Evolutionary conservation across 192 early-diverging fungal genomes (phyloP), one percentile per base, ranked within the genome.

Genomic region (Mortierella claussenii): DNA sequence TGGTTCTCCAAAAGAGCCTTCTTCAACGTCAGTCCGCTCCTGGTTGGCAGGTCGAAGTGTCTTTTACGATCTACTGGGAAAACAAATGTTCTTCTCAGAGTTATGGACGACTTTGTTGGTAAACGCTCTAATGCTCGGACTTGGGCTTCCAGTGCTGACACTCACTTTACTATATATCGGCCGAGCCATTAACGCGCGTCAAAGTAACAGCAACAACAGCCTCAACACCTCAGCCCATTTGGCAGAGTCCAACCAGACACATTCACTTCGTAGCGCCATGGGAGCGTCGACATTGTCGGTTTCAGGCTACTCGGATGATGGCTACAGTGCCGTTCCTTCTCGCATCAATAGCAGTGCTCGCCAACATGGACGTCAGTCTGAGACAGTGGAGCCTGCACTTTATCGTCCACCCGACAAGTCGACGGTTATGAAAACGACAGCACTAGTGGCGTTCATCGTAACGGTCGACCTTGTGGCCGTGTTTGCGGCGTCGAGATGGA

Each of bases 21-120:
- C 51, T 1, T 54, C 56, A 9, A 2, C 50, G 27, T 53, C 61
- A 10, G 48, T 61, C 8, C 56, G 53, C 3, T 26, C 53, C 1
- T 67, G 56, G 56, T 55, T 76, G 15, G 34, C 57, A 30, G 73
- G 73, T n/a, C 66, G 62, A 53, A 48, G 58, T 20, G 58, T 76
- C 13, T 76, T 62, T 31, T 76, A 56, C 23, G 73, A 76, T 31
- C n/a, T 76, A 12, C 52, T 76, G 17, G 73, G 73, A 21, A 51
- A 55, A 27, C 42, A 52, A 17, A 76, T 76, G 64, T 15, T 67
- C 12, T 27, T 55, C 9, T 32, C 50, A 0, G 73, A 76, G 11
- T 52, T 67, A 0, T 76, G 63, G 73, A 50, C 64, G 6, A 17
- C 28, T 0, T 27, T 76, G 1, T 34, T 76, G 4, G 17, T 50